Evolutionary conservation across 1,139 yeast genomes (phyloP).

Genomic region (Nematodospora anomalae): DNA sequence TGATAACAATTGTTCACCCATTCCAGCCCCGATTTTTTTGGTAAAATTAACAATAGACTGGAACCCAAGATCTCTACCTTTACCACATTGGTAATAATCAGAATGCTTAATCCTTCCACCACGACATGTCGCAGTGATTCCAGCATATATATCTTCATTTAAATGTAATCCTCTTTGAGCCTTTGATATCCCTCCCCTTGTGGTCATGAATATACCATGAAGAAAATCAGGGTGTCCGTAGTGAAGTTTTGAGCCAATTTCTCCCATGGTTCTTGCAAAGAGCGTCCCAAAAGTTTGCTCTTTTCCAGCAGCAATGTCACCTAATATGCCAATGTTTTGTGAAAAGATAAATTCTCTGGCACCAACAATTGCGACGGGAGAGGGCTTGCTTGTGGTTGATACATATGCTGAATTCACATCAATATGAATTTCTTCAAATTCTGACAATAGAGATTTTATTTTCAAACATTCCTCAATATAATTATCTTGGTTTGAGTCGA

Average conservation of each 20-base stretch:
- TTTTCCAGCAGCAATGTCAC: conserved; percentile 92
- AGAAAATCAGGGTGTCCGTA: conserved; percentile 92
- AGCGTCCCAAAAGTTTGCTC: conserved; percentile 92
- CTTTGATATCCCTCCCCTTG: conserved; percentile 87
- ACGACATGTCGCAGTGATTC: conserved; percentile 76
- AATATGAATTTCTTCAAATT: conserved; percentile 64
- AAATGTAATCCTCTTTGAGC: conserved; percentile 85
- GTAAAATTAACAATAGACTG: conserved; percentile 82
- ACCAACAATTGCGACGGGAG: conserved; percentile 81
- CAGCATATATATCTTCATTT: conserved; percentile 91
- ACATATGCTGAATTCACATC: conserved; percentile 41
- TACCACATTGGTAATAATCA: conserved; percentile 88
- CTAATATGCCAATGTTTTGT: conserved; percentile 80
- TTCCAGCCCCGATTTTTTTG: conserved; percentile 89
- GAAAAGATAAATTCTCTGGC: conserved; percentile 88
- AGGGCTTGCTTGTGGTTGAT: neutral
- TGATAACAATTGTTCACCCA: conserved; percentile 89
- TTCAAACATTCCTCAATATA: conserved; percentile 83
- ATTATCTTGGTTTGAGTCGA: conserved; percentile 88
- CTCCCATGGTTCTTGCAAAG: conserved; percentile 82
- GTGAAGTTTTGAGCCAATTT: conserved; percentile 83
- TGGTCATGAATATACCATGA: conserved; percentile 82
- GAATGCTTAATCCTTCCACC: conserved; percentile 89
- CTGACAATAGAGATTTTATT: conserved; percentile 73
- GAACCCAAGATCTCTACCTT: conserved; percentile 87